phyloP scores from a whole-genome alignment of 371 early-diverging fungal species.

The Circinella minor region DNA sequence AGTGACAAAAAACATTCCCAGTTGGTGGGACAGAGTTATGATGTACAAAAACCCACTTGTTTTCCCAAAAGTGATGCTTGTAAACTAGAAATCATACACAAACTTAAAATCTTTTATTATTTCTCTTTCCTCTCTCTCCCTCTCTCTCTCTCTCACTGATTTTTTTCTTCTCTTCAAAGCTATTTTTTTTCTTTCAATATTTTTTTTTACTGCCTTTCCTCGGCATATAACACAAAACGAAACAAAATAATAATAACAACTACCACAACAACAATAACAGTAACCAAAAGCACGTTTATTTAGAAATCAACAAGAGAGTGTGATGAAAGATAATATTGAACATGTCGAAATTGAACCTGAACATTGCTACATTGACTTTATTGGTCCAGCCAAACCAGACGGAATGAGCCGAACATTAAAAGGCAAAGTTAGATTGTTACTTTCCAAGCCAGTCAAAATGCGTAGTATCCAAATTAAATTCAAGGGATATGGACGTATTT shows the following conservation, averaged over 20 bases:
- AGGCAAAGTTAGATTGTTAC: conserved; percentile 33
- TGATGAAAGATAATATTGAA: conserved; percentile 47
- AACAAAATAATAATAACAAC: too few relatives aligned
- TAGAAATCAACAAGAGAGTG: not conserved
- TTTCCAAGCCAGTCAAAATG: conserved; percentile 42
- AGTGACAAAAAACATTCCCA: not conserved
- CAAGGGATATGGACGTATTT: conserved; percentile 41
- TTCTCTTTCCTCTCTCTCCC: not conserved
- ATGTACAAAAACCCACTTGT: not conserved
- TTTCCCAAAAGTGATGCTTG: not conserved
- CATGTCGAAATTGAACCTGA: conserved; percentile 45
- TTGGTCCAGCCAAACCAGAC: conserved; percentile 37
- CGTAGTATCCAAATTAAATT: conserved; percentile 45
- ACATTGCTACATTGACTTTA: conserved; percentile 39
- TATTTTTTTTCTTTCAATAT: not conserved
- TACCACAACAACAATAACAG: too few relatives aligned
- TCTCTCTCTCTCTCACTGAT: not conserved
- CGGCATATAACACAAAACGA: not conserved
- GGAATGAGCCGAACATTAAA: conserved; percentile 23
- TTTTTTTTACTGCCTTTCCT: conserved; percentile 9
- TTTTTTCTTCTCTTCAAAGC: not conserved
- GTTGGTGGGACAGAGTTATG: not conserved
- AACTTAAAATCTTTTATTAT: not conserved
- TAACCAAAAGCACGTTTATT: not conserved
- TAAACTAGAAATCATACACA: not conserved